phyloP scores from a whole-genome alignment of 164 flowering plant genomes.

The Litsea cubeba region DNA sequence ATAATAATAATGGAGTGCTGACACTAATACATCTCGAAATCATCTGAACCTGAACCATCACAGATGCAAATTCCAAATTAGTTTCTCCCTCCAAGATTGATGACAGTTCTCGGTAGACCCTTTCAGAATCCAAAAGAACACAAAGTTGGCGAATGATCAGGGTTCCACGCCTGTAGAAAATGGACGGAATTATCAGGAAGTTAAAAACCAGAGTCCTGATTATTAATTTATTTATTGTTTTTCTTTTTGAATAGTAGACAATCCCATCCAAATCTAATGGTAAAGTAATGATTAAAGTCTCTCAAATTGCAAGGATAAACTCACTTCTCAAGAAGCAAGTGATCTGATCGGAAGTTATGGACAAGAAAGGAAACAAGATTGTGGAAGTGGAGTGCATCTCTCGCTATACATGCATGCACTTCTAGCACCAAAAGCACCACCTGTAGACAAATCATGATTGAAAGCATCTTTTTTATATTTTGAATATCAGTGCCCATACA shows the following conservation, averaged over 20 bases:
- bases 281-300: background rate
- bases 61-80: constrained; percentile 85
- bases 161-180: constrained; percentile 78
- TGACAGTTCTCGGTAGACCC: constrained; percentile 80
- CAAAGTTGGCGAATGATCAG: constrained; percentile 86
- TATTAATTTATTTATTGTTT: background rate
- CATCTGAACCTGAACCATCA: constrained; percentile 87
- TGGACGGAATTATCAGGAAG: background rate
- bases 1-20: background rate
- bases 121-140: constrained; percentile 89
- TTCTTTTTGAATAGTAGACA: no score
- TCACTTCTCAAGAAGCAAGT: constrained; percentile 88
- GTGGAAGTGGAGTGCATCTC: constrained; percentile 68
- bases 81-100: constrained; percentile 72
- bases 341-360: constrained; percentile 63
- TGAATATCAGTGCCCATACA: background rate
- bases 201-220: background rate
- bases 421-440: constrained; percentile 93
- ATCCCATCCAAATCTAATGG: background rate
- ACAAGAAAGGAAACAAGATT: constrained; percentile 72
- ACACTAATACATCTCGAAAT: background rate
- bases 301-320: constrained; percentile 17
- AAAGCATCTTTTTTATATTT: background rate
- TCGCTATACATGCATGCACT: constrained; percentile 93
- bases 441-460: constrained; percentile 25